phyloP scores from a whole-genome alignment of 257 asterid species.

The Mentha longifolia region DNA sequence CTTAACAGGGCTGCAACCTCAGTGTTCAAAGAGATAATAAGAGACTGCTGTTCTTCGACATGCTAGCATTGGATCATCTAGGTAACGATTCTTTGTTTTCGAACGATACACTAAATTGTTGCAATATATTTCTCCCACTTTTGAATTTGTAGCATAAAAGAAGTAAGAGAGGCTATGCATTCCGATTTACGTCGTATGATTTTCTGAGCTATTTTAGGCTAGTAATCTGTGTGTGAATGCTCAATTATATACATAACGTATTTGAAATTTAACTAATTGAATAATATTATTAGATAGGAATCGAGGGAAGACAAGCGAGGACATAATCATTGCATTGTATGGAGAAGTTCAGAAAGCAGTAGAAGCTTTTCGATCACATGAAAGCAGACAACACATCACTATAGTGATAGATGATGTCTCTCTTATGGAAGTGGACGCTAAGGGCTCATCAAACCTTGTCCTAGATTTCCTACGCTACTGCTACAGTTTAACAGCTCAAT shows the following conservation, averaged over 20 bases:
- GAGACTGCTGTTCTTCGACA: slow-evolving; percentile 72
- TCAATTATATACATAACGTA: no score
- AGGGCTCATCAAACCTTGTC: slow-evolving; percentile 67
- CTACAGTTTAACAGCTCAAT: slow-evolving; percentile 69
- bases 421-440: slow-evolving; percentile 82
- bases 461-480: slow-evolving; percentile 86
- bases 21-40: slow-evolving; percentile 62
- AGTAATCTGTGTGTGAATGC: background rate
- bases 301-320: slow-evolving; percentile 49
- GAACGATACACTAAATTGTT: background rate
- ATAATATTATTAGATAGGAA: slow-evolving; percentile 45
- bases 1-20: slow-evolving; percentile 87
- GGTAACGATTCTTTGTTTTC: slow-evolving; percentile 49
- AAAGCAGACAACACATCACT: slow-evolving; percentile 45
- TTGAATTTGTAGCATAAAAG: slow-evolving; percentile 3
- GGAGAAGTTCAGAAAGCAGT: slow-evolving; percentile 82
- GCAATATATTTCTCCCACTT: background rate
- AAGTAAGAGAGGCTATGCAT: background rate
- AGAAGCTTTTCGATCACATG: slow-evolving; percentile 50
- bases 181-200: background rate
- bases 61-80: slow-evolving; percentile 54
- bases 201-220: background rate
- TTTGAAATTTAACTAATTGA: background rate
- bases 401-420: slow-evolving; percentile 84
- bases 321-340: slow-evolving; percentile 53